Percentiles rank a stretch among this genome's conserved stretches.
Conservation (phyloP, 1,284 basidiomycete species). For the Leccinum subrobustum region DNA sequence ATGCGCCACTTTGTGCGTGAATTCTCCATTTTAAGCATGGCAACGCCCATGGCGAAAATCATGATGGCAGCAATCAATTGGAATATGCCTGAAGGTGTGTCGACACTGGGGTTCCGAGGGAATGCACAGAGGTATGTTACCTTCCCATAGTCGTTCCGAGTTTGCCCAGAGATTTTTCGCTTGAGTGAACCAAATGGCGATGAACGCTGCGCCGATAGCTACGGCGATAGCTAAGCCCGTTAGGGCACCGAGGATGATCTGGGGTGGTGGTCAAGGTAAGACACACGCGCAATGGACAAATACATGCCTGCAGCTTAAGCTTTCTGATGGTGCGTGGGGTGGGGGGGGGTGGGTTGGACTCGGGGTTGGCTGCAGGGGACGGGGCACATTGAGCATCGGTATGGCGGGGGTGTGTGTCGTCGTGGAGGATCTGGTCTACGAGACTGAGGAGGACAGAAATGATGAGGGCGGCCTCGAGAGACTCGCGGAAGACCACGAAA, state of each 20-base stretch:
- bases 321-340: conserved; percentile 50
- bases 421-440: conserved; percentile 71
- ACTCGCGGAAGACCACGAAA: conserved; percentile 89
- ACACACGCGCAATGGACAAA: neutral
- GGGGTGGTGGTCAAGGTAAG: neutral
- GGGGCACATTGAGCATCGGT: neutral
- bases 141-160: conserved; percentile 77
- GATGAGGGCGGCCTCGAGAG: conserved; percentile 87
- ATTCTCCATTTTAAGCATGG: conserved; percentile 72
- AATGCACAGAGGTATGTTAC: conserved; percentile 20
- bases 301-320: conserved; percentile 58
- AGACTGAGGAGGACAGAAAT: conserved; percentile 85
- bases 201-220: conserved; percentile 75
- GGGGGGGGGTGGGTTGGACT: neutral
- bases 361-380: neutral
- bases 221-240: conserved; percentile 77
- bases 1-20: conserved; percentile 89
- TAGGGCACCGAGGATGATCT: conserved; percentile 81
- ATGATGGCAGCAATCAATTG: conserved; percentile 77
- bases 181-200: conserved; percentile 80
- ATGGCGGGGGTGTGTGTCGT: neutral
- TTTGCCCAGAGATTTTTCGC: conserved; percentile 70
- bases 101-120: neutral
- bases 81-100: conserved; percentile 60
- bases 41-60: conserved; percentile 80